These are phyloP conservation scores for Skeletonema grethae DNA, from an alignment of 108 stramenopile genomes.

Conservation along the genomic window DNA sequence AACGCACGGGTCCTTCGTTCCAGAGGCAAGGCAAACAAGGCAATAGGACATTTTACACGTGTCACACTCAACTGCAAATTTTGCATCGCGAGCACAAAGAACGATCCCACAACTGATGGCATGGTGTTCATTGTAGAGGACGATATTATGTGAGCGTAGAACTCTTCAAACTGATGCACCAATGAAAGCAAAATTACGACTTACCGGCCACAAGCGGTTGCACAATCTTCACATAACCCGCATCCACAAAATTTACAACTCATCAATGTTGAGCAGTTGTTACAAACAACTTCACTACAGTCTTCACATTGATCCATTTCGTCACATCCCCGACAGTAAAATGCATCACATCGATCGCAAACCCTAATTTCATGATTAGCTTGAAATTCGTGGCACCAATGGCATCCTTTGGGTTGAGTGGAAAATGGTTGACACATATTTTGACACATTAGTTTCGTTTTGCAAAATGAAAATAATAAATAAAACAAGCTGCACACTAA, in stretches of 20 bases:
- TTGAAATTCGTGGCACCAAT: slow-evolving; percentile 94
- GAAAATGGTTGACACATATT: not conserved
- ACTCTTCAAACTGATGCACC: not conserved
- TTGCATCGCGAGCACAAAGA: slow-evolving; percentile 88
- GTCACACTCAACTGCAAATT: slow-evolving; percentile 95
- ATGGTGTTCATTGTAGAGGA: not conserved
- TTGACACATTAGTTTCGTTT: not conserved
- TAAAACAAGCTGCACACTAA: not conserved
- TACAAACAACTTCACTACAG: slow-evolving; percentile 92
- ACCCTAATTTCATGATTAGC: slow-evolving; percentile 93
- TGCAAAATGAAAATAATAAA: not conserved
- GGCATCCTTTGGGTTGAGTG: slow-evolving; percentile 49
- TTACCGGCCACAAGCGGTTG: slow-evolving; percentile 90
- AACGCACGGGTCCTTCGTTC: slow-evolving; percentile 89
- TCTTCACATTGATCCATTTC: slow-evolving; percentile 96
- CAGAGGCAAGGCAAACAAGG: slow-evolving; percentile 87
- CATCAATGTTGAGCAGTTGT: slow-evolving; percentile 80
- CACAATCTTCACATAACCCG: slow-evolving; percentile 92
- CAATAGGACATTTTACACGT: slow-evolving; percentile 90
- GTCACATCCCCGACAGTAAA: slow-evolving; percentile 87
- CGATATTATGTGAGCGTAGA: not conserved
- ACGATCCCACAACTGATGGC: slow-evolving; percentile 85
- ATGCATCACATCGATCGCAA: slow-evolving; percentile 92
- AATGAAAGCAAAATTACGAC: slow-evolving; percentile 22
- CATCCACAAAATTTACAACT: slow-evolving; percentile 94